Evolutionary conservation across 2,329 filamentous ascomycete genomes (phyloP), one percentile per base, ranked within the genome.

Genomic region (Helotiales sp.): DNA sequence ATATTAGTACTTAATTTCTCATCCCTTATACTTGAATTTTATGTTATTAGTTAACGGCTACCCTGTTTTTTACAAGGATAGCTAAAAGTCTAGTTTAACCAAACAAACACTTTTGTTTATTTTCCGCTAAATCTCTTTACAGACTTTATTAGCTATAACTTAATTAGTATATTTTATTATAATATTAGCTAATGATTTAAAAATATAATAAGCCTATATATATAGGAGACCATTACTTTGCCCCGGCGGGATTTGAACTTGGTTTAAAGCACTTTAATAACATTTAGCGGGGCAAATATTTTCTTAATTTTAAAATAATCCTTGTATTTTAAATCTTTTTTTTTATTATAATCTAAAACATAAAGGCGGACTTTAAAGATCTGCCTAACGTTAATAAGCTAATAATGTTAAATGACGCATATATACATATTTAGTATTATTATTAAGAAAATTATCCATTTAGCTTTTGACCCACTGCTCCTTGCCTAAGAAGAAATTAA

Each of bases 61-160:
- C 40, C 54, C 30, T n/a, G 55, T 52, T 32, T 43, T 37, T 52
- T 22, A 43, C n/a, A 55, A 37, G 15, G 65, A 66, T 61, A 52
- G 67, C 49, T 69, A 34, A 40, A 71, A 71, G 32, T 69, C 69
- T 37, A 71, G 43, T 49, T 71, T 55, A 3, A 71, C 67, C 7
- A 71, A 45, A 20, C 69, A 59, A 22, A 71, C 63, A 34, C 59
- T 8, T 26, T 64, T 62, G 28, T 66, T 55, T 40, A 68, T 68
- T 45, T 17, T 50, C 50, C 49, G 45, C 50, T 61, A 59, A 20
- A 68, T 52, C 28, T 65, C 24, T 34, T 6, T 59, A 11, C 64
- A 49, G 32, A 47, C 64, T 34, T 60, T 57, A 28, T 66, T 37
- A 7, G 61, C 61, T 7, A 70, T 32, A 13, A 43, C 43, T 43